A percentile compares a stretch with the other conserved stretches of the same genome.
Evolutionary conservation across 2,329 filamentous ascomycete species (phyloP).

Genomic region (Chrysoporthe deuterocubensis): DNA sequence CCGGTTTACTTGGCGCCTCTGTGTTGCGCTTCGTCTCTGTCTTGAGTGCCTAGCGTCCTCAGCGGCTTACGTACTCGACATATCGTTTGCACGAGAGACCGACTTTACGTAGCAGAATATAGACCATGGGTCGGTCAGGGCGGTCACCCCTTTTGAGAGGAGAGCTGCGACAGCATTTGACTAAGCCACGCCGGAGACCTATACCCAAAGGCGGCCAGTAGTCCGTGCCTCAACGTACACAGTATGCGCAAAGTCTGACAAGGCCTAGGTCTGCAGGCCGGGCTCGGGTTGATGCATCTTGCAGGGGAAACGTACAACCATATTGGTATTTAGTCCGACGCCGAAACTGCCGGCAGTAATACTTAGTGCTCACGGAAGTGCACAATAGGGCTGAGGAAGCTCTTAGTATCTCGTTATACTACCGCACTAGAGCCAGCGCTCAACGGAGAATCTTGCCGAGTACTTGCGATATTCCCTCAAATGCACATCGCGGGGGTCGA

Average conservation of each 20-base stretch:
- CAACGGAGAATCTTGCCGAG: background rate
- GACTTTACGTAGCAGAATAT: background rate
- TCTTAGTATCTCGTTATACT: background rate
- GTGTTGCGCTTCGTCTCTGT: background rate
- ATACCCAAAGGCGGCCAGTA: background rate
- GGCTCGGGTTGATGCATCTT: slow-evolving; percentile 2
- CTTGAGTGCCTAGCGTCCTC: background rate
- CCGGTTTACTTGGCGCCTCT: background rate
- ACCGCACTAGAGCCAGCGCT: background rate
- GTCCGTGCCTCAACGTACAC: background rate
- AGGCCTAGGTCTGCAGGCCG: background rate
- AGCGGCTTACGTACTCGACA: background rate
- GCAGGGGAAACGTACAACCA: background rate
- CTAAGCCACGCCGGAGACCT: slow-evolving; percentile 1
- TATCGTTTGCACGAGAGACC: background rate
- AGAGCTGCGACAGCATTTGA: background rate
- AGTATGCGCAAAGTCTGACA: background rate
- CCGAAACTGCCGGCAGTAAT: background rate
- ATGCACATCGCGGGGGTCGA: background rate
- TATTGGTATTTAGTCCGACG: background rate
- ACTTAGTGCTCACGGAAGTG: slow-evolving; percentile 1
- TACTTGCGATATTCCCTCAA: background rate
- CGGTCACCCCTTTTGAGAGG: background rate
- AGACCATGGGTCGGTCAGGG: background rate
- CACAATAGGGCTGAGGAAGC: slow-evolving; percentile 3